Evolutionary conservation across 306 rosid genomes (phyloP).

Genomic region (Castanospermum australe): DNA sequence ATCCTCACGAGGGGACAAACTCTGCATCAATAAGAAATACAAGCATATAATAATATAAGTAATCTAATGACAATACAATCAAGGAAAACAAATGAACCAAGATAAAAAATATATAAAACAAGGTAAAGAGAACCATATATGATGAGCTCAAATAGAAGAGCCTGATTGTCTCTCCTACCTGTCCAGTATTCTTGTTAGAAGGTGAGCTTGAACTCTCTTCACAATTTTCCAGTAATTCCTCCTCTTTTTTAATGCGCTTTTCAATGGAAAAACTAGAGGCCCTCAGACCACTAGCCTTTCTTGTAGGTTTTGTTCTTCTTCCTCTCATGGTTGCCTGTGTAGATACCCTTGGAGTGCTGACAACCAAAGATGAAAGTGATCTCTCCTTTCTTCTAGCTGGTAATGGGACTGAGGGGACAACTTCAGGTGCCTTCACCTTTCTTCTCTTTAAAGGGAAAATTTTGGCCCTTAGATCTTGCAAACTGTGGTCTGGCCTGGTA

Average conservation of each 20-base stretch:
- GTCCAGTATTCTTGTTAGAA: slow-evolving; percentile 48
- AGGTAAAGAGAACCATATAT: background rate
- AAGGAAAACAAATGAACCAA: slow-evolving; percentile 10
- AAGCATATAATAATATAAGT: background rate
- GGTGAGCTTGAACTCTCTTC: slow-evolving; percentile 52
- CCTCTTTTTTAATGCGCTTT: slow-evolving; percentile 49
- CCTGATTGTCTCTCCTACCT: slow-evolving; percentile 40
- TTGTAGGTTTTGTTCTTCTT: slow-evolving; percentile 57
- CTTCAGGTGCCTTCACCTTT: slow-evolving; percentile 50
- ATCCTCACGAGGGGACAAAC: slow-evolving; percentile 51
- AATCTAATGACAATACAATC: slow-evolving; percentile 3
- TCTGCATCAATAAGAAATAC: slow-evolving; percentile 42
- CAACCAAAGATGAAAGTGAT: slow-evolving; percentile 71
- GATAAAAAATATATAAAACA: background rate
- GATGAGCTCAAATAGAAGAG: background rate
- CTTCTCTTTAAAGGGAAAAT: slow-evolving; percentile 59
- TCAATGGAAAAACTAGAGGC: slow-evolving; percentile 50
- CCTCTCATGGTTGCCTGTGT: slow-evolving; percentile 52
- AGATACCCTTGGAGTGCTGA: slow-evolving; percentile 64
- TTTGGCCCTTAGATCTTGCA: slow-evolving; percentile 69
- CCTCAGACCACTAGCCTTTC: slow-evolving; percentile 53
- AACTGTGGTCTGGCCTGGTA: slow-evolving; percentile 67
- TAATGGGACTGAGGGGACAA: slow-evolving; percentile 32
- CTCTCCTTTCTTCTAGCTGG: slow-evolving; percentile 72
- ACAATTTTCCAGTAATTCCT: slow-evolving; percentile 39